Percentiles rank a stretch among this genome's conserved stretches.
phyloP scores from a whole-genome alignment of 2,329 filamentous ascomycete species.

The Colletotrichum truncatum region DNA sequence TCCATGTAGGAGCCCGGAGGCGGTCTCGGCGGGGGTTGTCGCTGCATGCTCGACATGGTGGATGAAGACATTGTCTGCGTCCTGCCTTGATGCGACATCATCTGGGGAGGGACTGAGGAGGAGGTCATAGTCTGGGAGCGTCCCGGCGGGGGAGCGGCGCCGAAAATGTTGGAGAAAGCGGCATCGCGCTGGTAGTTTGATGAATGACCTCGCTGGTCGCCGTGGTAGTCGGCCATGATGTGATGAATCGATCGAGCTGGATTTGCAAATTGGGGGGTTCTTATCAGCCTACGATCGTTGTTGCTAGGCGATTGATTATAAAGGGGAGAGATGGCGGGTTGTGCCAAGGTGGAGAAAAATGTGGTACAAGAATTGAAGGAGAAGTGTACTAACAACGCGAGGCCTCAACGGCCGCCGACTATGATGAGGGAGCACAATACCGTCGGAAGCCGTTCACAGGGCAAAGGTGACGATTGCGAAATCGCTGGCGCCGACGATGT shows the following conservation, averaged over 20 bases:
- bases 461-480: constrained; percentile 8
- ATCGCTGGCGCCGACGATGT: constrained; percentile 1
- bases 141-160: constrained; percentile 83
- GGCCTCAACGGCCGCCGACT: constrained; percentile 35
- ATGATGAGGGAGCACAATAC: constrained; percentile 29
- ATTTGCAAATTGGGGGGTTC: background rate
- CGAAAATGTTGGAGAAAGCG: constrained; percentile 96
- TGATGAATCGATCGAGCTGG: constrained; percentile 43
- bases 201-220: constrained; percentile 59
- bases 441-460: constrained; percentile 8
- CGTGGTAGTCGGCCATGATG: constrained; percentile 68
- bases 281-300: constrained; percentile 23
- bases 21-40: constrained; percentile 69
- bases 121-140: constrained; percentile 97
- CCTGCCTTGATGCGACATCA: constrained; percentile 67
- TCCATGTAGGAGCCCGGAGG: constrained; percentile 48
- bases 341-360: constrained; percentile 33
- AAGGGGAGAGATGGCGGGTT: constrained; percentile 30
- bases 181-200: constrained; percentile 83
- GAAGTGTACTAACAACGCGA: constrained; percentile 29
- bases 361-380: constrained; percentile 26
- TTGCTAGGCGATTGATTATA: constrained; percentile 10
- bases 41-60: constrained; percentile 60
- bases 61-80: constrained; percentile 80
- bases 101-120: constrained; percentile 66